Evolutionary conservation across 257 asterid genomes (phyloP).

Genomic region (Anisodus acutangulus): DNA sequence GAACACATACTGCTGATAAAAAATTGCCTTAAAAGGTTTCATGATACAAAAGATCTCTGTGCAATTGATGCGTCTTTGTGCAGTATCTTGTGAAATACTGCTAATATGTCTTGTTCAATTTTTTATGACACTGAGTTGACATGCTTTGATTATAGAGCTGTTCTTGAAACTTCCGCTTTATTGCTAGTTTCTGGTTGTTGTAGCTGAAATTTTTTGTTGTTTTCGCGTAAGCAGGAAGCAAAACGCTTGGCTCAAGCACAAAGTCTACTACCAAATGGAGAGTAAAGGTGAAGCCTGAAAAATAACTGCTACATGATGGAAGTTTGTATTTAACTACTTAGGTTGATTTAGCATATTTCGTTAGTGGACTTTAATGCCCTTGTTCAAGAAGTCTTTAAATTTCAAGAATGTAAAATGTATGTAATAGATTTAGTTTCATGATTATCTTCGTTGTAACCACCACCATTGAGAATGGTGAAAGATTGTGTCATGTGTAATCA

Average conservation of each 20-base stretch:
- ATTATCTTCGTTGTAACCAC: background rate
- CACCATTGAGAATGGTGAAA: background rate
- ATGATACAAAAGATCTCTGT: background rate
- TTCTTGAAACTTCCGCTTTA: background rate
- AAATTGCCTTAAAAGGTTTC: background rate
- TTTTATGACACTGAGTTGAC: background rate
- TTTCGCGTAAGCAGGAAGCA: slow-evolving; percentile 50
- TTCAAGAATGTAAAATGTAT: slow-evolving; percentile 6
- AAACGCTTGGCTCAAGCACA: slow-evolving; percentile 58
- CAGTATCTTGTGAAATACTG: background rate
- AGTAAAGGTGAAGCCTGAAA: slow-evolving; percentile 57
- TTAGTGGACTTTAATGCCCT: slow-evolving; percentile 9
- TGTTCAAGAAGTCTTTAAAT: background rate
- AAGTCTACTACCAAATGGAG: slow-evolving; percentile 61
- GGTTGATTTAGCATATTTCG: background rate
- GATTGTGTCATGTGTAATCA: background rate
- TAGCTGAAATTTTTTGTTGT: background rate
- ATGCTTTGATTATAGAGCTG: background rate
- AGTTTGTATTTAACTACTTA: background rate
- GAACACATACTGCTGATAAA: background rate
- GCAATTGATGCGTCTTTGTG: background rate
- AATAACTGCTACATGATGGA: slow-evolving; percentile 33
- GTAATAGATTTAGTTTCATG: background rate
- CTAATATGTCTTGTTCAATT: background rate
- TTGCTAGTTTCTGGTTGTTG: background rate